phyloP scores from a whole-genome alignment of 371 early-diverging fungal genomes.

The Actinomucor elegans region DNA sequence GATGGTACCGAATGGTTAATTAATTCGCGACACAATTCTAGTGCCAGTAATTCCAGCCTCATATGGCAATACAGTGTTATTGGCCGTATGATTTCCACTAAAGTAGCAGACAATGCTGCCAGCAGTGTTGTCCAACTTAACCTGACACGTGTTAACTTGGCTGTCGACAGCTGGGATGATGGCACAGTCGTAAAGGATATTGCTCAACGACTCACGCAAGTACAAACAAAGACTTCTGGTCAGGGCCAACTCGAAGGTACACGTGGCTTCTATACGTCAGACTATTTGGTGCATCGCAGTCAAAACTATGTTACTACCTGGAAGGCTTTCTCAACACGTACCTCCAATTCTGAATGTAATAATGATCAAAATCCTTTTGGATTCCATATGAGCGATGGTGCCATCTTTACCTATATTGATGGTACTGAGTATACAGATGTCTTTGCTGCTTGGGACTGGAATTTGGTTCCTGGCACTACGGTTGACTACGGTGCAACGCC shows the following conservation, averaged over 20 bases:
- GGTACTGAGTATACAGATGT: conserved; percentile 31
- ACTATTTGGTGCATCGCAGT: conserved; percentile 25
- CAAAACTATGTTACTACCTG: conserved; percentile 20
- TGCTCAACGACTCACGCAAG: neutral
- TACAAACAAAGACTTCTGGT: neutral
- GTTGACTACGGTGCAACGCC: conserved; percentile 26
- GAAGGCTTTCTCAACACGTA: conserved; percentile 31
- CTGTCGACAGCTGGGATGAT: conserved; percentile 17
- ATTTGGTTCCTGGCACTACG: conserved; percentile 32
- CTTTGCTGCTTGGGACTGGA: conserved; percentile 35
- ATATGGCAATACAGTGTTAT: conserved; percentile 28
- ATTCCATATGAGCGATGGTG: conserved; percentile 33
- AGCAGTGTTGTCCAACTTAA: conserved; percentile 24
- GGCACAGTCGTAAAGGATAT: conserved; percentile 1
- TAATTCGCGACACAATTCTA: conserved; percentile 1
- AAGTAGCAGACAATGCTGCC: conserved; percentile 15
- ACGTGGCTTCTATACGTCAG: conserved; percentile 10
- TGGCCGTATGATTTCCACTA: conserved; percentile 31
- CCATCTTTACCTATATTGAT: conserved; percentile 24
- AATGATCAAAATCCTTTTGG: conserved; percentile 33
- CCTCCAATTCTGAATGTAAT: conserved; percentile 29
- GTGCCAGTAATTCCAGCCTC: neutral
- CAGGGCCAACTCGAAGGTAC: conserved; percentile 22
- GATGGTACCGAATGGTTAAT: conserved; percentile 37
- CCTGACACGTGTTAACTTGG: conserved; percentile 7